Evolutionary conservation across 1,139 yeast genomes (phyloP).

Genomic region (Debaryomyces psychrophilus): DNA sequence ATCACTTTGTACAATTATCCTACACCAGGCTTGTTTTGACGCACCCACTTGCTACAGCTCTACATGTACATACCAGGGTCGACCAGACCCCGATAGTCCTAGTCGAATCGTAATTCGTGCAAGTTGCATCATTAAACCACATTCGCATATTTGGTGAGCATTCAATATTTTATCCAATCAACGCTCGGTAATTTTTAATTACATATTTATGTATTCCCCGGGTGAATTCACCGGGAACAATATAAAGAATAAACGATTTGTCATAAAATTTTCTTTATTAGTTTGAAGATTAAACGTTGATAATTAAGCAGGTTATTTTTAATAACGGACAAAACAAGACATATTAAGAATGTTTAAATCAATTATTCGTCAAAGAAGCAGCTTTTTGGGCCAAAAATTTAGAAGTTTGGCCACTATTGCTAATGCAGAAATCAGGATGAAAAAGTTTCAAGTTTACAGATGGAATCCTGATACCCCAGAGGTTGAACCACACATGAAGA

Average conservation of each 20-base stretch:
- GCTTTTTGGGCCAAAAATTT: constrained; percentile 13
- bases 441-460: constrained; percentile 90
- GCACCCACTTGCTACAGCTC: not conserved
- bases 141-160: constrained; percentile 1
- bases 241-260: constrained; percentile 8
- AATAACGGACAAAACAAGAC: not conserved
- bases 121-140: not conserved
- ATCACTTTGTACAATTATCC: not conserved
- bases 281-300: constrained; percentile 1
- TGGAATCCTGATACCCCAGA: constrained; percentile 99
- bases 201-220: constrained; percentile 7
- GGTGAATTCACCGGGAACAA: constrained; percentile 9
- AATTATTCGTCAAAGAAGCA: constrained; percentile 33
- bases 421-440: constrained; percentile 51
- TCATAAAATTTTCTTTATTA: constrained; percentile 5
- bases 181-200: constrained; percentile 5
- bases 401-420: constrained; percentile 50
- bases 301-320: not conserved
- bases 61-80: not conserved
- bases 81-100: not conserved
- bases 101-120: not conserved
- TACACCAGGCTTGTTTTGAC: not conserved
- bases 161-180: constrained; percentile 7
- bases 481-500: constrained; percentile 84
- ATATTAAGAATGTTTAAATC: constrained; percentile 20